Evolutionary conservation across 2,329 filamentous ascomycete species (phyloP).

Genomic region (Dactylellina cionopaga): DNA sequence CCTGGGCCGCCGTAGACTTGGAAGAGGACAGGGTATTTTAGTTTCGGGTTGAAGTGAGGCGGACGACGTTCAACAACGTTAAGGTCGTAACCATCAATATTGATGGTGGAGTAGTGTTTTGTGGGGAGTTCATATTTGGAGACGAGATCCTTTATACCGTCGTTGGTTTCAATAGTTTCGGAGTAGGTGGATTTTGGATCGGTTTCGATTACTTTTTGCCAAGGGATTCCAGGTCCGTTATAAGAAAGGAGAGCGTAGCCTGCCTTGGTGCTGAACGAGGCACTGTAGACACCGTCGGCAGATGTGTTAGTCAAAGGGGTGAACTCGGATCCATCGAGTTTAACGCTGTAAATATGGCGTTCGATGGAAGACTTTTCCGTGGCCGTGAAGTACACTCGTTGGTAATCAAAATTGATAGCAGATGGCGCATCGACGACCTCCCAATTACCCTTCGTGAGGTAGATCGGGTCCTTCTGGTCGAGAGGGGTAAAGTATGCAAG

Average conservation of each 20-base stretch:
- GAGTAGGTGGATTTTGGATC: conserved; percentile 69
- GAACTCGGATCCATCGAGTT: conserved; percentile 79
- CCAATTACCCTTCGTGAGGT: conserved; percentile 90
- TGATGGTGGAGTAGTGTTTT: conserved; percentile 82
- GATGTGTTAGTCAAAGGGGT: conserved; percentile 77
- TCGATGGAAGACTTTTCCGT: conserved; percentile 89
- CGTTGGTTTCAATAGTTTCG: conserved; percentile 81
- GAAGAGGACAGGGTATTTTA: conserved; percentile 93
- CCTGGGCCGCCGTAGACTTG: conserved; percentile 92
- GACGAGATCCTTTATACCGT: conserved; percentile 73
- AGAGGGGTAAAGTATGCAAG: conserved; percentile 91
- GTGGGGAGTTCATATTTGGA: conserved; percentile 82
- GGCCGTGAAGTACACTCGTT: conserved; percentile 88
- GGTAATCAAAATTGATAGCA: conserved; percentile 82
- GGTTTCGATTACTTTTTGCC: conserved; percentile 88
- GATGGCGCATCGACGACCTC: conserved; percentile 89
- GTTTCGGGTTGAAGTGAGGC: conserved; percentile 83
- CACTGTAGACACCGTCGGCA: conserved; percentile 79
- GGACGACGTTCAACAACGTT: conserved; percentile 85
- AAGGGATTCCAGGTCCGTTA: conserved; percentile 83
- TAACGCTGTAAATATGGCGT: conserved; percentile 89
- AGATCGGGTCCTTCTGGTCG: conserved; percentile 80
- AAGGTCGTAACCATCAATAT: conserved; percentile 79
- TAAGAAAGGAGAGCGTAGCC: conserved; percentile 88
- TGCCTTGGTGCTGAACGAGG: conserved; percentile 83